A percentile compares a stretch with the other conserved stretches of the same genome.
Conservation (phyloP, 345 rosid species). For the Salix purpurea region DNA sequence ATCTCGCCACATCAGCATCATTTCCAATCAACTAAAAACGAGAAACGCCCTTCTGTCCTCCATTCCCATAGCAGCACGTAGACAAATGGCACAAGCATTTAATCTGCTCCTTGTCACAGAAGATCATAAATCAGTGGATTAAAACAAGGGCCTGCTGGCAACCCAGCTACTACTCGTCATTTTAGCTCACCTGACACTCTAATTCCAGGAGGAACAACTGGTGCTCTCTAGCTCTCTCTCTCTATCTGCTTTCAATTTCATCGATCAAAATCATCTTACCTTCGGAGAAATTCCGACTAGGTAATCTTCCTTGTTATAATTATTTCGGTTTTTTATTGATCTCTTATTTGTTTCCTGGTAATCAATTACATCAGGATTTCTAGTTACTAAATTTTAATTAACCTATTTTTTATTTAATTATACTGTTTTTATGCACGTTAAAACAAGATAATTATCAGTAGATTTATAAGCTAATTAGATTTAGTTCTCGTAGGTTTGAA, state of each 20-base stretch:
- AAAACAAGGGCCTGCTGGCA: neutral
- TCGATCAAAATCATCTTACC: neutral
- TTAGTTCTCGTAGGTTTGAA: neutral
- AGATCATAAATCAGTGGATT: neutral
- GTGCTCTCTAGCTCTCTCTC: neutral
- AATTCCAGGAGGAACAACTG: neutral
- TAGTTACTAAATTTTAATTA: neutral
- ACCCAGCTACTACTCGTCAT: neutral
- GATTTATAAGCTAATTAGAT: neutral
- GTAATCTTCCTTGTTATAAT: neutral
- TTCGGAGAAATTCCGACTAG: neutral
- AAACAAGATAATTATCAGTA: neutral
- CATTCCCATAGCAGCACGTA: neutral
- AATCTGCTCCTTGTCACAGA: neutral
- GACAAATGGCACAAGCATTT: neutral
- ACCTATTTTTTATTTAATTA: neutral
- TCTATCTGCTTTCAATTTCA: neutral
- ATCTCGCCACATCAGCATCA: neutral
- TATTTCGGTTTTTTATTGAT: neutral
- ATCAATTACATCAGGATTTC: neutral
- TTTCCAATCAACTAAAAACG: too few species aligned
- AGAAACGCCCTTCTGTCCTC: too few species aligned
- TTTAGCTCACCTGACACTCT: conserved; percentile 1
- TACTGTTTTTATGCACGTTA: neutral
- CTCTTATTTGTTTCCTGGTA: neutral